A percentile compares a stretch with the other conserved stretches of the same genome.
These are phyloP conservation scores for Brettanomyces naardenensis DNA, from an alignment of 805 yeast species.

Conservation along the genomic window DNA sequence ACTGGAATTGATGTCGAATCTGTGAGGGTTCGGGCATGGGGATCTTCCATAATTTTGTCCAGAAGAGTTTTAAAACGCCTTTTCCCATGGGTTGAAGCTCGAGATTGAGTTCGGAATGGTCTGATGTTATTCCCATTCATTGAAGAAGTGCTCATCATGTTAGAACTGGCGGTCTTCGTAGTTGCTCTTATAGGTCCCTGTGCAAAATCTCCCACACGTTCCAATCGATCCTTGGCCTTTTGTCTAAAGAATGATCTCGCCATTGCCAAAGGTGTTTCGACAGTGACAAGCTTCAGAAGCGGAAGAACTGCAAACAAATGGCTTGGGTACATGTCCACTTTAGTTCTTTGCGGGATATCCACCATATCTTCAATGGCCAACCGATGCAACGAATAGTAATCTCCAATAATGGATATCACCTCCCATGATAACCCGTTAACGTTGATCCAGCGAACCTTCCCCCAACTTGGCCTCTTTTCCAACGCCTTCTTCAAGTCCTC, in stretches of 20 bases:
- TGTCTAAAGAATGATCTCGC: neutral
- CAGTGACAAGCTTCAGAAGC: constrained; percentile 35
- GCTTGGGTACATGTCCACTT: constrained; percentile 42
- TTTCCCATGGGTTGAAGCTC: neutral
- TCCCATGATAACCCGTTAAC: constrained; percentile 59
- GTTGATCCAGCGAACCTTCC: constrained; percentile 47
- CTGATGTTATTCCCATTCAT: neutral
- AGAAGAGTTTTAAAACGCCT: constrained; percentile 9
- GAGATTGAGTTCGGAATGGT: neutral
- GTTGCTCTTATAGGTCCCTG: neutral
- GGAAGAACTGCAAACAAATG: constrained; percentile 52
- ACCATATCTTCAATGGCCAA: constrained; percentile 56
- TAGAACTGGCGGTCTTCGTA: neutral
- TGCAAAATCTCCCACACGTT: neutral
- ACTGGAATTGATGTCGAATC: constrained; percentile 22
- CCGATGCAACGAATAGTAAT: constrained; percentile 40
- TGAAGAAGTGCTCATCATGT: neutral
- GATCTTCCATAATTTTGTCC: constrained; percentile 15
- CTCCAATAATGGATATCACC: constrained; percentile 39
- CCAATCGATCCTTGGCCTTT: neutral
- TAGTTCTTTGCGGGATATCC: constrained; percentile 54
- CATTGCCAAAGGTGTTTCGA: constrained; percentile 7
- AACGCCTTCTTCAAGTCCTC: constrained; percentile 26
- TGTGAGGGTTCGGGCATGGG: constrained; percentile 26
- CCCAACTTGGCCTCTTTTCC: constrained; percentile 35